Evolutionary conservation across 2,329 filamentous ascomycete genomes (phyloP), one percentile per base, ranked within the genome.

Genomic region (Colletotrichum liriopes): DNA sequence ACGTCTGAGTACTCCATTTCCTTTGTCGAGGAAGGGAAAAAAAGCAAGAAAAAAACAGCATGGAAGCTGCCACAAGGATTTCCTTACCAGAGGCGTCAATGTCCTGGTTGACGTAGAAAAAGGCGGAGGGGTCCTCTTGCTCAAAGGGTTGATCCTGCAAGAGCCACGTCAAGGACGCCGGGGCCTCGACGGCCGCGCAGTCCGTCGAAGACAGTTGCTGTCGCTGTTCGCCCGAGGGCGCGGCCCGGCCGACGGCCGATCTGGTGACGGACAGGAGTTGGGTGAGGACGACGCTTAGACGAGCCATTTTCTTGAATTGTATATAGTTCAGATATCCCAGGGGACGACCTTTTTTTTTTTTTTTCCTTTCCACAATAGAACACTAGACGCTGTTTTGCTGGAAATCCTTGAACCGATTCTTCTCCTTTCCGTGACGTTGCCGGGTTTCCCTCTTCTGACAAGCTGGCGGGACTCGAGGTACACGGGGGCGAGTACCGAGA

Each of bases 61-160:
- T 11, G 9, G 5, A 37, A 14, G 52, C 52, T 20, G 32, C 7
- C 37, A 35, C 37, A 35, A 4, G 62, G 11, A 16, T 2, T 35
- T 26, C 37, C 56, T 26, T 62, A 73, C 71, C 71, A 45, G 71
- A 51, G 49, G 71, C 71, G 56, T 71, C 71, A 37, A 71, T 71
- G 32, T 73, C 71, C 35, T 73, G 71, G 43, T 73, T 73, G 55
- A 73, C 71, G 67, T 73, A 73, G 55, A 73, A 73, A n/a, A 73
- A 73, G n/a, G 67, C 56, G 20, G 67, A 71, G 49, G 71, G 71
- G 29, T 73, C 71, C 35, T 70, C 71, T 47, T 66, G 71, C 49
- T 71, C 71, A 52, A 73, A 73, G 55, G 71, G 67, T 63, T 73
- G 71, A 47, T 73, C 71, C 35, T 71, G 67, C 41, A 73, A 39